Evolutionary conservation across 2,329 filamentous ascomycete genomes (phyloP), one percentile per base, ranked within the genome.

Genomic region (Alternaria novae-zelandiae): DNA sequence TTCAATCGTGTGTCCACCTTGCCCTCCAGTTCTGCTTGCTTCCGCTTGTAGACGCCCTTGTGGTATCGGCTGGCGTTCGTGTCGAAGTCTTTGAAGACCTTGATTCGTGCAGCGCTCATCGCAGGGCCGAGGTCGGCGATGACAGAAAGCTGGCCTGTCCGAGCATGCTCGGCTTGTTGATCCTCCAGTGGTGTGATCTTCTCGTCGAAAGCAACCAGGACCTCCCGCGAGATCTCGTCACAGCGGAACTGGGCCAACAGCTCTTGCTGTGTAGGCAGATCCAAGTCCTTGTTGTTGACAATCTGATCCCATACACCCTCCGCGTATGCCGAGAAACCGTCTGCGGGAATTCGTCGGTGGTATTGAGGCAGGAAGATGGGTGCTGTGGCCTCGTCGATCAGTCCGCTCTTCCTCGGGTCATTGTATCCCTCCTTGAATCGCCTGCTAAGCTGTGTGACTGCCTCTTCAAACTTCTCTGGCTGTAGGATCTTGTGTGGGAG

Each of bases 261-360:
- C 79, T 99, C 96, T 82, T 99, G 96, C 79, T 99, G 96, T 0
- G 96, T 98, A 4, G 96, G 96, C 63, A 99, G 82, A 81, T 99
- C 96, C 58, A 99, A 86, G 76, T 99, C 96, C 82, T 99, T 99
- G 86, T 99, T 99, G 84, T 95, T 92, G 73, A 97, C 94, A 77
- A 99, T 99, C 82, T 98, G 95, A 74, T 98, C 94, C 96, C 96
- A 99, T 47, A 99, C 89, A 44, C 94, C 93, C 78, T 96, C 90
- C 0, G 96, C 94, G 74, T 99, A 99, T 63, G 94, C 86, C 0
- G 95, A 92, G 77, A 98, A 96, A n/a, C 96, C 96, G 79, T 99
- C 96, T 10, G 96, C 96, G 11, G 96, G 96, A 67, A 99, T 99
- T 61, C 96, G 88, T 65, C 96, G 88, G 82, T 99, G 96, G 79